Percentiles rank a stretch among this genome's conserved stretches.
These are phyloP conservation scores for Boletus sensibilis DNA, from an alignment of 768 basidiomycete species.

Conservation along the genomic window DNA sequence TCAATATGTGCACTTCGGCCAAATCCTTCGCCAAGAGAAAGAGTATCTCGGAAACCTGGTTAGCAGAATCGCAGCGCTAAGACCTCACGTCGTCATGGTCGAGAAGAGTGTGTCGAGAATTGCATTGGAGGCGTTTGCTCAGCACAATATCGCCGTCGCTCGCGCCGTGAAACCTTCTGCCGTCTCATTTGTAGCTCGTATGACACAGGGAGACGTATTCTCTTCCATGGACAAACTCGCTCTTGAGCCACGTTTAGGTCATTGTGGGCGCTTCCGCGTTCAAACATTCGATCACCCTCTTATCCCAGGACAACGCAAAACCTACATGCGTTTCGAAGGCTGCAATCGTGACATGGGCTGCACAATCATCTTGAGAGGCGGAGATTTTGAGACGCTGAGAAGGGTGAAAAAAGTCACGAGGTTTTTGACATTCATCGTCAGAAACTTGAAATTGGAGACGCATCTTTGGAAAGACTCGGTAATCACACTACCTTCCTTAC, in stretches of 20 bases:
- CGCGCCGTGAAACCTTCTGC: constrained; percentile 86
- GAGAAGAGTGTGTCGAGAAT: constrained; percentile 89
- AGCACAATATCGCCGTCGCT: constrained; percentile 87
- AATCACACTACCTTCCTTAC: constrained; percentile 68
- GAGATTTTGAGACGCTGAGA: constrained; percentile 72
- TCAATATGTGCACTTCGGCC: constrained; percentile 90
- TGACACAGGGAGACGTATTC: constrained; percentile 93
- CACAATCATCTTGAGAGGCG: constrained; percentile 90
- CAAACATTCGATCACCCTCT: constrained; percentile 94
- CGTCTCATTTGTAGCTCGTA: constrained; percentile 83
- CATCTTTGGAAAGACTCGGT: constrained; percentile 91
- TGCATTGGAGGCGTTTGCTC: constrained; percentile 82
- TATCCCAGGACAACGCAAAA: constrained; percentile 93
- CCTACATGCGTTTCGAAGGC: constrained; percentile 97
- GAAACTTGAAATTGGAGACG: constrained; percentile 91
- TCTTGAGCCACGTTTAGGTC: constrained; percentile 83
- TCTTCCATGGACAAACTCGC: constrained; percentile 95
- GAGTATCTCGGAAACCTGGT: constrained; percentile 89
- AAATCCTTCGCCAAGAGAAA: constrained; percentile 88
- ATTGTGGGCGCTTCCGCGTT: constrained; percentile 80
- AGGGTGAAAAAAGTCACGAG: constrained; percentile 91
- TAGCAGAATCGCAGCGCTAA: constrained; percentile 82
- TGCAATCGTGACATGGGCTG: constrained; percentile 92
- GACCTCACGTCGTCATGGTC: constrained; percentile 90
- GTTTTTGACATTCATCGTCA: constrained; percentile 89